Conservation (phyloP, 2,329 filamentous ascomycete species). For the Elsinoe ampelina region DNA sequence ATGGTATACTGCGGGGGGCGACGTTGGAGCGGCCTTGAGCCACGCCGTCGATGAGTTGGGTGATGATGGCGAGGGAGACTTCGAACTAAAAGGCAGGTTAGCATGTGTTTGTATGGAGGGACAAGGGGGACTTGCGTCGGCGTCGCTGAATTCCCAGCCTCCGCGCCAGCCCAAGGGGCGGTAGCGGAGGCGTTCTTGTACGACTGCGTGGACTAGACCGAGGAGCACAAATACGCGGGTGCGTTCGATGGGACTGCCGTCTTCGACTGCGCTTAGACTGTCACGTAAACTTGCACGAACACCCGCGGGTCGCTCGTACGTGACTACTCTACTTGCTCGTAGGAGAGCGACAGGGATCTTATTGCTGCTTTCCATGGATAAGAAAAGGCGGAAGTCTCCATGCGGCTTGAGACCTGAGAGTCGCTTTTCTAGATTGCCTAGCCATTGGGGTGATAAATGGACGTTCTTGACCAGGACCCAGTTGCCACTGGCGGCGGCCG, state of each 20-base stretch:
- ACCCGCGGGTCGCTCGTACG: slow-evolving; percentile 97
- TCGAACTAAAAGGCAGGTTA: slow-evolving; percentile 60
- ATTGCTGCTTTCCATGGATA: slow-evolving; percentile 94
- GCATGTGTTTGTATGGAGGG: slow-evolving; percentile 18
- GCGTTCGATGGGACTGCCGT: slow-evolving; percentile 81
- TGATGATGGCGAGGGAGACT: slow-evolving; percentile 91
- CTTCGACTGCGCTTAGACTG: slow-evolving; percentile 64
- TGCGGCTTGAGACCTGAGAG: slow-evolving; percentile 93
- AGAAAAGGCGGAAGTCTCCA: slow-evolving; percentile 83
- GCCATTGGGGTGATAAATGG: slow-evolving; percentile 88
- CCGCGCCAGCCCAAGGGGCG: slow-evolving; percentile 96
- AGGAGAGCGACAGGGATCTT: slow-evolving; percentile 96
- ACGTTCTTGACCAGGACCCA: slow-evolving; percentile 99
- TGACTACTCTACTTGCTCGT: slow-evolving; percentile 83
- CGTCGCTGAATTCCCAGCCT: slow-evolving; percentile 99
- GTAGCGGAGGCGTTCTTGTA: slow-evolving; percentile 90
- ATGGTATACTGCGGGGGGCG: slow-evolving; percentile 85
- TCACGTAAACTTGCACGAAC: slow-evolving; percentile 98
- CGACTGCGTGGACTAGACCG: slow-evolving; percentile 89
- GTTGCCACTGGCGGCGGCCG: slow-evolving; percentile 79
- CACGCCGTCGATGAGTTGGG: slow-evolving; percentile 80
- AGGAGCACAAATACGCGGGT: slow-evolving; percentile 81
- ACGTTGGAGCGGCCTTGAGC: slow-evolving; percentile 85
- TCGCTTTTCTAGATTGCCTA: slow-evolving; percentile 93
- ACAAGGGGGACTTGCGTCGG: slow-evolving; percentile 64